phyloP scores from a whole-genome alignment of 2,329 filamentous ascomycete species.

The Aspergillus puulaauensis region DNA sequence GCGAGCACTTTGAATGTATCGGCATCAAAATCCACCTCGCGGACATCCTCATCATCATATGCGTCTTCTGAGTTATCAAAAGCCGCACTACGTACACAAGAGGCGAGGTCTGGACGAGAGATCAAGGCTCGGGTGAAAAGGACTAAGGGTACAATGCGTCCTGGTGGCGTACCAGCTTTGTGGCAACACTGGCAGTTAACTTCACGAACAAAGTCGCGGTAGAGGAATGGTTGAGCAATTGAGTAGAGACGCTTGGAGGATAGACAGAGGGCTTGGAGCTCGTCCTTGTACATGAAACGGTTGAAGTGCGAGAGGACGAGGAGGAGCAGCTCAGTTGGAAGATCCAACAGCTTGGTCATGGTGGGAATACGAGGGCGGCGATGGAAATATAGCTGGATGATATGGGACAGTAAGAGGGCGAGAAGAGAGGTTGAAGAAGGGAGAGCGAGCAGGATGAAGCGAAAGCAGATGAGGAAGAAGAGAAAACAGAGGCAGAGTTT shows the following conservation, averaged over 20 bases:
- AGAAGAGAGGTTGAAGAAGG: background rate
- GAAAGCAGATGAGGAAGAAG: no score
- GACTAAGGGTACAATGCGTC: background rate
- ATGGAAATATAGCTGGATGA: background rate
- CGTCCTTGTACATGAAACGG: background rate
- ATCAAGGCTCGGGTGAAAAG: slow-evolving; percentile 4
- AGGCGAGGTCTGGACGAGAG: slow-evolving; percentile 8
- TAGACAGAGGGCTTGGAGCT: slow-evolving; percentile 1
- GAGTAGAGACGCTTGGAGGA: slow-evolving; percentile 1
- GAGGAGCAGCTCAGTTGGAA: slow-evolving; percentile 1
- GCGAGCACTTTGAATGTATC: background rate
- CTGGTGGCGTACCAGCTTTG: background rate
- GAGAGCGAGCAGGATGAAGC: no score
- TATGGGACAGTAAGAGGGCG: background rate
- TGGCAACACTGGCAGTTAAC: background rate
- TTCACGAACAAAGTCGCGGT: background rate
- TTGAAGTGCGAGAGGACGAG: background rate
- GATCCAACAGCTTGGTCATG: background rate
- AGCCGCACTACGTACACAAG: background rate
- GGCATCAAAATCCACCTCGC: background rate
- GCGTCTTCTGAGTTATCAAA: background rate
- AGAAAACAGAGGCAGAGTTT: no score
- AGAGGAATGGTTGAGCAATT: slow-evolving; percentile 6
- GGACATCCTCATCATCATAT: background rate
- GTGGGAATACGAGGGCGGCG: background rate